Conservation (phyloP, 1,139 yeast genomes). For the Lodderomyces metapsilosis region DNA sequence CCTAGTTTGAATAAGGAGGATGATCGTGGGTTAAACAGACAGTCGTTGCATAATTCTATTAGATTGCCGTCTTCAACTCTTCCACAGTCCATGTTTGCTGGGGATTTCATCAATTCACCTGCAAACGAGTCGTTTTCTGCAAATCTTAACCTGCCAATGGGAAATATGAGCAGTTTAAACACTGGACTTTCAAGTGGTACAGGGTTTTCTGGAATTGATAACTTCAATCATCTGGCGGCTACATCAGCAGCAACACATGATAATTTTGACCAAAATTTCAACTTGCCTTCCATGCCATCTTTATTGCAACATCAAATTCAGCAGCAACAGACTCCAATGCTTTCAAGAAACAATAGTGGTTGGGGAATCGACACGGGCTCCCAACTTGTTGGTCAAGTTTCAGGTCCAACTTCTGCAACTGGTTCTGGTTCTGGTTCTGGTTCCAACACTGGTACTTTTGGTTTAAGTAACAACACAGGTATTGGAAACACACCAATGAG, state of each 20-base stretch:
- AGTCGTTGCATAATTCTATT: conserved; percentile 14
- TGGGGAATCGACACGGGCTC: conserved; percentile 38
- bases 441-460: conserved; percentile 7
- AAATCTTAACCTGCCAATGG: conserved; percentile 2
- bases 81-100: conserved; percentile 26
- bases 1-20: conserved; percentile 25
- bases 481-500: conserved; percentile 19
- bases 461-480: conserved; percentile 27
- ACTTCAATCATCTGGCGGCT: conserved; percentile 16
- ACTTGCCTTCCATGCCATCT: conserved; percentile 25
- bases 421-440: conserved; percentile 4
- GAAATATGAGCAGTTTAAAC: conserved; percentile 8
- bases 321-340: conserved; percentile 29
- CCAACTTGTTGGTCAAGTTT: conserved; percentile 10
- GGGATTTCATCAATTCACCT: conserved; percentile 21
- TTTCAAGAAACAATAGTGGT: conserved; percentile 37
- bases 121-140: conserved; percentile 3
- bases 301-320: conserved; percentile 35
- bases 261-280: conserved; percentile 12
- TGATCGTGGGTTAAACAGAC: conserved; percentile 17
- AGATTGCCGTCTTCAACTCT: conserved; percentile 18
- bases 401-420: conserved; percentile 5
- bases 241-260: conserved; percentile 5
- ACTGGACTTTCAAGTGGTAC: conserved; percentile 10
- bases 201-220: conserved; percentile 28